Base-by-base conservation (phyloP, 2,329 filamentous ascomycete species). In the Pseudogymnoascus sp. region DNA sequence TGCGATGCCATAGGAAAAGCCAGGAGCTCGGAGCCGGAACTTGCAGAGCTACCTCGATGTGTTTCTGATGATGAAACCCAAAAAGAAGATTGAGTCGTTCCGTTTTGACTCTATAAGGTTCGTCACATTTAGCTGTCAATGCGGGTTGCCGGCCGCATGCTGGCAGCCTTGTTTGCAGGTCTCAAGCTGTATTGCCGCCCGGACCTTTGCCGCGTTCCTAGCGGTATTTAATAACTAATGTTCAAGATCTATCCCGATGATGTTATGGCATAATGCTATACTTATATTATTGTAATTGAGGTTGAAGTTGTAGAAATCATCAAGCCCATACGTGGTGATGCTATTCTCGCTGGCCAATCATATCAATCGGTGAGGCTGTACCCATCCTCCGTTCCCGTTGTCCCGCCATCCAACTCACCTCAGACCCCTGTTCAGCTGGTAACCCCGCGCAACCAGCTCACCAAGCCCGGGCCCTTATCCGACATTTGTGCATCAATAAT, bases 371-470 rank as follows among this genome's bases (percentile, higher is more conserved):
- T 31, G 47, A 53, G 25, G 8, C 25, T 53, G 47, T 53, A 53
- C 47, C 47, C 47, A 25, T 53, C 47, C 47, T 53, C n/a, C 25
- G 42, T 8, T 60, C 37, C 56, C 56, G 56, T 60, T 60, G 56
- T 60, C 56, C 56, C 56, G 56, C 37, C 56, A 60, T 40, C 56
- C 56, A 60, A 11, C 56, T 60, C 37, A 40, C 33, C 16, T 23
- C 16, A 37, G 47, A 60, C 56, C 56, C 56, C 37, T 60, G 56
- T 37, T 8, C 16, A 37, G 33, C 31, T 37, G 31, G 56, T 37
- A 37, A 37, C 56, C 56, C 56, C 56, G 35, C 56, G 56, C 56
- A 60, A 60, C 56, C 56, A 60, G 56, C 56, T 60, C 56, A 60
- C 16, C 31, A 38, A 16, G n/a, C 44, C 44, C 28, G 23, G 44